These are phyloP conservation scores for Ceratocystis eucalypticola DNA, from an alignment of 2,329 filamentous ascomycete genomes.

Conservation along the genomic window DNA sequence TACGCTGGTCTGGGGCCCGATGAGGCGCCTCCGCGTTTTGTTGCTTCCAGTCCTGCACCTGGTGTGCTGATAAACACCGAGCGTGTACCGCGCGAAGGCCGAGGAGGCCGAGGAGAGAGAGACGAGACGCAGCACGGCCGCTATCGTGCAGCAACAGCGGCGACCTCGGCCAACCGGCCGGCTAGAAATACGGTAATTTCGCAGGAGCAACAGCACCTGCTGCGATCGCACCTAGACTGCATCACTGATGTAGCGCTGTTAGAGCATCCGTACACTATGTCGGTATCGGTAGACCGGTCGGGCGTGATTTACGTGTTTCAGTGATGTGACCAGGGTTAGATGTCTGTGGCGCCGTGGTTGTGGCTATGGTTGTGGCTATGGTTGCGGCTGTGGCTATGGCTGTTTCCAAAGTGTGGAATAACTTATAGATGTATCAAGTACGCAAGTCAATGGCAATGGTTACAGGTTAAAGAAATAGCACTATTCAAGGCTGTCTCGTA, in stretches of 20 bases:
- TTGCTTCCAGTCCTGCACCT: conserved; percentile 46
- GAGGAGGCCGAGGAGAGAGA: conserved; percentile 22
- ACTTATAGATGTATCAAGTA: too few species aligned
- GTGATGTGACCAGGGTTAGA: conserved; percentile 22
- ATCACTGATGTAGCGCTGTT: conserved; percentile 80
- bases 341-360: background rate
- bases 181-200: conserved; percentile 74
- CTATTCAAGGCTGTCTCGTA: too few species aligned
- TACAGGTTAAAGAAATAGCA: too few species aligned
- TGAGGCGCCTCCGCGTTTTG: conserved; percentile 61
- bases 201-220: conserved; percentile 70
- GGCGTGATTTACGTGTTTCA: conserved; percentile 78
- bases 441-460: too few species aligned
- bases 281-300: conserved; percentile 75
- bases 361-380: background rate
- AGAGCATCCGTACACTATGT: conserved; percentile 84
- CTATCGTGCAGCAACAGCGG: conserved; percentile 21
- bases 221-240: conserved; percentile 76
- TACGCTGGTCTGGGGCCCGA: conserved; percentile 65
- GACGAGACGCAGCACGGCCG: conserved; percentile 10
- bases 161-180: conserved; percentile 28
- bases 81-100: conserved; percentile 32
- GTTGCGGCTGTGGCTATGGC: background rate
- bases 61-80: conserved; percentile 55
- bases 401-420: too few species aligned